Base-by-base conservation (phyloP, 2,329 filamentous ascomycete species). In the Pseudogymnoascus sp. region DNA sequence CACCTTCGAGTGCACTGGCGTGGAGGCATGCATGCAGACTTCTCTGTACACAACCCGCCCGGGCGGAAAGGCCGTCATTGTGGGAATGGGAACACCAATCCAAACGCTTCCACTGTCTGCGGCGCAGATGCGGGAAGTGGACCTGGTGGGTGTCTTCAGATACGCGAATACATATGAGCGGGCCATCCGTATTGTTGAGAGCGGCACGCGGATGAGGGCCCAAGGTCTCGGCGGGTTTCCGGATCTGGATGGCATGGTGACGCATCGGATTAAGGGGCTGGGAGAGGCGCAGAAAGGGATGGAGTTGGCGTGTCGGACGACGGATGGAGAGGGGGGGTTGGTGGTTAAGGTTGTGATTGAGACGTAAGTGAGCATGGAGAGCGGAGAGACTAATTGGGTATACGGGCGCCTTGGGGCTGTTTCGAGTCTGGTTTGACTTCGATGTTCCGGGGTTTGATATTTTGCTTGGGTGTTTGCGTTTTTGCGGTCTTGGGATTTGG, bases 91-190 rank as follows among this genome's bases (percentile, higher is more conserved):
- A 72, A 89, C 88, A 73, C 76, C 86, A 44, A 90, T 96, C 71
- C 92, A 96, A 75, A 89, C 77, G 9, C 96, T 97, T 79, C 93
- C 93, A 60, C 96, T 97, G 74, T 90, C 93, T 83, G 88, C 90
- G 4, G 81, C 96, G 72, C 96, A 92, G 75, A 82, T 87, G 61
- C 97, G 97, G 79, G 93, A 97, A 79, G 81, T 96, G 61, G 96
- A 87, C 11, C 82, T 90, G 53, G 90, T 88, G 72, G 93, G 93
- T 21, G 92, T 88, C 66, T 97, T 97, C 82, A 85, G 93, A 42
- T 97, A 97, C 76, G 88, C 88, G 4, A 84, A 86, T 63, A 93
- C 92, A 19, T 97, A 97, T 77, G 84, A 87, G 70, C 79, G 87
- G 5, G 87, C 86, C 0, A 78, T 97, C 53, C 85, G 90, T 67